Evolutionary conservation across 768 basidiomycete genomes (phyloP).

Genomic region (Leccinellum rugosiceps): DNA sequence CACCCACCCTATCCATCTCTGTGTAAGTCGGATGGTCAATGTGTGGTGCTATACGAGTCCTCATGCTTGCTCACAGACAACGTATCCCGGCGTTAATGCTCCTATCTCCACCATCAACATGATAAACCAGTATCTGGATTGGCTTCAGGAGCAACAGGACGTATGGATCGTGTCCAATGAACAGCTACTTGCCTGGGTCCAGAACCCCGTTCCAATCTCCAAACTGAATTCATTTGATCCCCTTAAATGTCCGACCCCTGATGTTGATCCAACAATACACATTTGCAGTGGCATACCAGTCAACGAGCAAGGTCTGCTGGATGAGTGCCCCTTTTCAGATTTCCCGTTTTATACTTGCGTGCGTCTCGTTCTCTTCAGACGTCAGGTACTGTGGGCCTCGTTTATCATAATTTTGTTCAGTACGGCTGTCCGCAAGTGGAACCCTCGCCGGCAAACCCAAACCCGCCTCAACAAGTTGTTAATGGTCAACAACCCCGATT

Average conservation of each 20-base stretch:
- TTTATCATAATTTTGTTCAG: not conserved
- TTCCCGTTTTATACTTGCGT: not conserved
- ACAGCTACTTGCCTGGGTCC: not conserved
- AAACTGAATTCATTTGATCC: not conserved
- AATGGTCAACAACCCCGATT: slow-evolving; percentile 40
- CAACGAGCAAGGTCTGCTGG: not conserved
- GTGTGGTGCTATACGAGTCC: not conserved
- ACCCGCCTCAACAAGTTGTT: slow-evolving; percentile 56
- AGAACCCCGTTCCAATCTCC: not conserved
- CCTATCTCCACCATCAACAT: not conserved
- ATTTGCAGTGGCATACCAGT: not conserved
- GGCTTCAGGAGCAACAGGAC: not conserved
- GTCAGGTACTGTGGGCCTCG: not conserved
- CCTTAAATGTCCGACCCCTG: not conserved
- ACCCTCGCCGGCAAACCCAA: slow-evolving; percentile 59
- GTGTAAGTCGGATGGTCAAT: not conserved
- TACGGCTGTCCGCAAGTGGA: slow-evolving; percentile 48
- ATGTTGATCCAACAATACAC: not conserved
- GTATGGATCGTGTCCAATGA: slow-evolving; percentile 3
- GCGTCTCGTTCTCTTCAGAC: not conserved
- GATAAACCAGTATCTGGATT: not conserved
- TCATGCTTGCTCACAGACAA: not conserved
- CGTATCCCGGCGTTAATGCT: not conserved
- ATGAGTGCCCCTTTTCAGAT: not conserved
- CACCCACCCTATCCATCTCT: not conserved